phyloP scores from a whole-genome alignment of 164 flowering plant genomes.

The Umbellularia californica region DNA sequence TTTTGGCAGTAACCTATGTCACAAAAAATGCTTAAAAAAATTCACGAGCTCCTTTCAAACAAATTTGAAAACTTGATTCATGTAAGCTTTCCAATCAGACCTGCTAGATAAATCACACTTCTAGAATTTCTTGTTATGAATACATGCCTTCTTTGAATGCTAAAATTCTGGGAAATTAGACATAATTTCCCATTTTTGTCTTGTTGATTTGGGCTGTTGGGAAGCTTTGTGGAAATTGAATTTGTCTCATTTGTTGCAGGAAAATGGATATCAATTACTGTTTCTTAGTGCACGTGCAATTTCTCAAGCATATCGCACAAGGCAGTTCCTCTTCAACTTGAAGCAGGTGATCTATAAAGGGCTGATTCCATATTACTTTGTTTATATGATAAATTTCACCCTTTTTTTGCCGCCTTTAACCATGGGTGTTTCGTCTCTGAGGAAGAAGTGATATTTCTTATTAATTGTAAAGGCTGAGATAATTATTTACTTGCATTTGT shows the following conservation, averaged over 20 bases:
- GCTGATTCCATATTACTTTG: neutral
- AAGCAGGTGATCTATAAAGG: conserved; percentile 58
- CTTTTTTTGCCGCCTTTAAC: neutral
- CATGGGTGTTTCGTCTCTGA: neutral
- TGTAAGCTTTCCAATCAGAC: no score
- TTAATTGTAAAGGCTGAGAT: neutral
- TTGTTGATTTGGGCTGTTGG: neutral
- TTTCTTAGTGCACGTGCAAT: conserved; percentile 98
- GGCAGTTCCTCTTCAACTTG: conserved; percentile 81
- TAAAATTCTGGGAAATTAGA: no score
- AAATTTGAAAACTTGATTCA: no score
- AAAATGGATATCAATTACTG: conserved; percentile 90
- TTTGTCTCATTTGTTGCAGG: conserved; percentile 36
- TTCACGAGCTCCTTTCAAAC: no score
- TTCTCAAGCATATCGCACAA: conserved; percentile 78
- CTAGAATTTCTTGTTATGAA: no score
- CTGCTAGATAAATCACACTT: no score
- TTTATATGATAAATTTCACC: no score
- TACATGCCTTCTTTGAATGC: no score
- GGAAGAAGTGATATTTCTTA: neutral
- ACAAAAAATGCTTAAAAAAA: no score
- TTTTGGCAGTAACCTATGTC: no score
- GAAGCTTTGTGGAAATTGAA: conserved; percentile 1
- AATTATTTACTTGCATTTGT: conserved; percentile 12
- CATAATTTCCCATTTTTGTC: no score